Percentiles rank a stretch among this genome's conserved stretches.
These are phyloP conservation scores for Claviceps arundinis DNA, from an alignment of 2,329 filamentous ascomycete genomes.

Conservation along the genomic window DNA sequence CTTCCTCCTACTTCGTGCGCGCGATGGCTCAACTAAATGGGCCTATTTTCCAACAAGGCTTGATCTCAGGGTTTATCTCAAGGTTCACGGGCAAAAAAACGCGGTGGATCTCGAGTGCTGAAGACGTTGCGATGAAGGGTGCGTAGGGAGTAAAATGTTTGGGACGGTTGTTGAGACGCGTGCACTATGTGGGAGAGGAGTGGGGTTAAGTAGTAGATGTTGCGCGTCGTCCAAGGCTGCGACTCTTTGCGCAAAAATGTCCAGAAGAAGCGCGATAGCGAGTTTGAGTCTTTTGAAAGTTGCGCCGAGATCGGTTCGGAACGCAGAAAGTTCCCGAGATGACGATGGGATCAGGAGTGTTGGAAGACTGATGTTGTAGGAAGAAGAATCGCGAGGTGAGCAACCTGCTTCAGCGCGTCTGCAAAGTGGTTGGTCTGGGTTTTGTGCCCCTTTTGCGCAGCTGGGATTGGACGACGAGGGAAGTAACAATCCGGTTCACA, in stretches of 20 bases:
- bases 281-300: background rate
- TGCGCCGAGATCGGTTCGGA: background rate
- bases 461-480: background rate
- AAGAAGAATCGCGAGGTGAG: background rate
- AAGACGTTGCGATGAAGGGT: background rate
- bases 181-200: background rate
- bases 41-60: background rate
- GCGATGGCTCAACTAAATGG: background rate
- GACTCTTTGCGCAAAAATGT: background rate
- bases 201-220: background rate
- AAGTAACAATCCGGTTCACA: background rate
- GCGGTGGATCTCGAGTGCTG: background rate
- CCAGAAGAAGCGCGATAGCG: background rate
- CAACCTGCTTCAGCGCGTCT: background rate
- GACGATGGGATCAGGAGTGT: background rate
- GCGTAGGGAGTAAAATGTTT: background rate
- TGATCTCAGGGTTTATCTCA: background rate
- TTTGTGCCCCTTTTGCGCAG: background rate
- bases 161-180: background rate
- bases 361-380: background rate
- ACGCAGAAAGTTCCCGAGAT: background rate
- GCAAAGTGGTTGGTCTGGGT: background rate
- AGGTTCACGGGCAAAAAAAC: background rate
- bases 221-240: background rate
- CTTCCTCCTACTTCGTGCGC: constrained; percentile 1